These are phyloP conservation scores for Phytopythium boreale DNA, from an alignment of 352 stramenopile genomes.

Conservation along the genomic window DNA sequence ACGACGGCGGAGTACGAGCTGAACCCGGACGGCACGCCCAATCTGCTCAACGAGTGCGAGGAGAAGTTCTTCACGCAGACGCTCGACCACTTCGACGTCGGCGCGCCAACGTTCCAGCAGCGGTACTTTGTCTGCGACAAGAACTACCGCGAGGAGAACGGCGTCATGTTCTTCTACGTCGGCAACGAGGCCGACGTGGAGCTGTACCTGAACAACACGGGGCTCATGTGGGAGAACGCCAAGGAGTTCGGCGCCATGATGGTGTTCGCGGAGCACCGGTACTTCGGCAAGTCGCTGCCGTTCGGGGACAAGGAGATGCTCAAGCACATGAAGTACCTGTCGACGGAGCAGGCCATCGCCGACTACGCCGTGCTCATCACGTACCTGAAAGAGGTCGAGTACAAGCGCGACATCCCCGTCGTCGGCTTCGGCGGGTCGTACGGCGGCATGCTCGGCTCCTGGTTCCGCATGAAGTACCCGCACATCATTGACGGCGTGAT, in stretches of 20 bases:
- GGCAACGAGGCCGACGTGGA: constrained; percentile 95
- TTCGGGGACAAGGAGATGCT: constrained; percentile 57
- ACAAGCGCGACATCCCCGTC: constrained; percentile 42
- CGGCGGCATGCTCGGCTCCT: constrained; percentile 70
- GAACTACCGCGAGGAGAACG: constrained; percentile 42
- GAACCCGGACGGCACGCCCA: constrained; percentile 35
- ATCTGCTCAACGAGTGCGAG: constrained; percentile 58
- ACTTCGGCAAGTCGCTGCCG: constrained; percentile 93
- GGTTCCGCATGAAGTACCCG: constrained; percentile 77
- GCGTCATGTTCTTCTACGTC: constrained; percentile 92
- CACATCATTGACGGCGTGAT: constrained; percentile 68
- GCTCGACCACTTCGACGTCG: constrained; percentile 72
- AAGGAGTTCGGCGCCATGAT: constrained; percentile 86
- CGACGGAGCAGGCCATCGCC: constrained; percentile 78
- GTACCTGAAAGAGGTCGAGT: constrained; percentile 40
- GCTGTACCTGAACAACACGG: constrained; percentile 95
- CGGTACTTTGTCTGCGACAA: constrained; percentile 90
- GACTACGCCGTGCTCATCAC: constrained; percentile 69
- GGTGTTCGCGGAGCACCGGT: constrained; percentile 97
- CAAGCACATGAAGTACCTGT: constrained; percentile 74
- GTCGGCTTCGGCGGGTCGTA: constrained; percentile 79
- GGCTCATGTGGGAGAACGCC: constrained; percentile 96
- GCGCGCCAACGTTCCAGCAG: constrained; percentile 66
- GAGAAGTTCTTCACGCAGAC: constrained; percentile 73
- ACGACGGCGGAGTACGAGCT: constrained; percentile 5